phyloP scores from a whole-genome alignment of 225 moss, liverwort and hornwort species.

The Takakia lepidozioides region DNA sequence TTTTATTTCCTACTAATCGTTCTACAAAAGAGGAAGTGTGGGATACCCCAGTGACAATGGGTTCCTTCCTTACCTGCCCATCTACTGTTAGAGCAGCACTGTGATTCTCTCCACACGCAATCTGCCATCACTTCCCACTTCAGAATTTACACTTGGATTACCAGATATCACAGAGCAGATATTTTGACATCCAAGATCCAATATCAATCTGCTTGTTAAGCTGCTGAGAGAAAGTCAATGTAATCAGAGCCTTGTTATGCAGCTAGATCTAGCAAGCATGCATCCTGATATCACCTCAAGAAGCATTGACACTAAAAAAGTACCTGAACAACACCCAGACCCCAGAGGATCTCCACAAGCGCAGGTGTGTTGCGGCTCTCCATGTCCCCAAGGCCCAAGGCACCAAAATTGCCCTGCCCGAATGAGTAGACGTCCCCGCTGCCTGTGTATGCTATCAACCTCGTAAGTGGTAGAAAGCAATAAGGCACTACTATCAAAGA shows the following conservation, averaged over 20 bases:
- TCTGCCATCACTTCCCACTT: conserved; percentile 19
- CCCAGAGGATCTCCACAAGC: conserved; percentile 58
- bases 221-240: too few relatives aligned
- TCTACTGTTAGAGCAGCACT: conserved; percentile 60
- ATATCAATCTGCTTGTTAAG: too few relatives aligned
- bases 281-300: neutral
- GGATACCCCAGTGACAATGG: too few relatives aligned
- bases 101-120: conserved; percentile 71
- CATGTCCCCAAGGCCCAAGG: conserved; percentile 54
- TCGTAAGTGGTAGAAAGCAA: conserved; percentile 6
- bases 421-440: conserved; percentile 77
- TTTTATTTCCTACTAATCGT: too few relatives aligned
- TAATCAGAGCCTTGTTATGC: too few relatives aligned
- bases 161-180: too few relatives aligned
- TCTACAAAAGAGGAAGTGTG: too few relatives aligned
- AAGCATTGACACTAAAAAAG: too few relatives aligned
- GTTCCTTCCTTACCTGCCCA: conserved; percentile 43
- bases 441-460: conserved; percentile 21
- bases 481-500: neutral
- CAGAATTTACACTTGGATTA: too few relatives aligned
- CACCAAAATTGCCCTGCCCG: conserved; percentile 57
- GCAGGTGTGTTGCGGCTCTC: conserved; percentile 44
- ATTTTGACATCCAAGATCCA: too few relatives aligned
- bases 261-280: too few relatives aligned
- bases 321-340: conserved; percentile 71